Base-by-base conservation (phyloP, 352 stramenopile genomes). In the Pythium aphanidermatum region DNA sequence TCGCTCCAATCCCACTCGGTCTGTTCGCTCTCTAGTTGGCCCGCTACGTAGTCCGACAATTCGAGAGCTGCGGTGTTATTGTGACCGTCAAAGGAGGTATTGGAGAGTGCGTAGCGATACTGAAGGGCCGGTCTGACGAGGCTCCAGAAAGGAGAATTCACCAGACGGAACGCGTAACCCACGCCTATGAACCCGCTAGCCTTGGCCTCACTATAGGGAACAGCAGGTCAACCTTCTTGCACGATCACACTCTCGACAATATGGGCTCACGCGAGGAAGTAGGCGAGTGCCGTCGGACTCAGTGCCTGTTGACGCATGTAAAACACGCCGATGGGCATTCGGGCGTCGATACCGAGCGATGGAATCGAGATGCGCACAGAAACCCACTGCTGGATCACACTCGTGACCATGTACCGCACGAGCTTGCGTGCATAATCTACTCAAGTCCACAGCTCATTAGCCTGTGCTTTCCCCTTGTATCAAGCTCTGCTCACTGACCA, bases 141-240 rank as follows among this genome's bases (percentile, higher is more conserved):
- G 12, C 35, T 51, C 71, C 72, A 85, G 23, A 80, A 53, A 19
- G 60, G 55, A 7, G 74, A 76, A 11, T 57, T 39, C 4, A 46
- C 27, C 1, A 53, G 46, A 13, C 60, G 59, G 20, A 65, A 71
- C 8, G 61, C 57, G 35, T 76, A 74, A 1, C 74, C 65, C 17
- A 78, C 46, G 10, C 74, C 72, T 34, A 87, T 64, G 47, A 87
- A 87, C 0, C 74, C 72, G 29, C 58, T 61, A 5, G 70, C 68
- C 3, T 60, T 43, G 2, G 66, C 55, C 20, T 68, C 67, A 14
- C 66, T 72, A 33, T n/a, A 35, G 30, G 23, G 3, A 48, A 4
- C 13, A 9, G 31, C 1, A 8, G 6, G 29, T 3, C 12, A 4
- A 14, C 20, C n/a, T 19, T 14, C 1, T n/a, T 23, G 20, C 16